Evolutionary conservation across 1,284 basidiomycete genomes (phyloP).

Genomic region (Caloboletus firmus): DNA sequence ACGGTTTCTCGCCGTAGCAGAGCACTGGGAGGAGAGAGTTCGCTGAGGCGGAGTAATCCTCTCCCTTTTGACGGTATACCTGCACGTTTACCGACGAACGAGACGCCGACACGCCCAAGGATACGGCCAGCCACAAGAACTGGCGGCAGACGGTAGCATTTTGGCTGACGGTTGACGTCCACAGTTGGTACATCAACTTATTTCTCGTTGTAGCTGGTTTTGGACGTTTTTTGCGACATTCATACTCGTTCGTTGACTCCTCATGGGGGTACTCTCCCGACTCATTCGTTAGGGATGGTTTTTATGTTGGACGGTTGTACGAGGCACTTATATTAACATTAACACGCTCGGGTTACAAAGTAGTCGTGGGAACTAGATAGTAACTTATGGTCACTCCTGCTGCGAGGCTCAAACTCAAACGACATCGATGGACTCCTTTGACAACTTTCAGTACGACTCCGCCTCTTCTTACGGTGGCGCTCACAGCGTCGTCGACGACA

Average conservation of each 20-base stretch:
- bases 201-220: slow-evolving; percentile 1
- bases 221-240: slow-evolving; percentile 15
- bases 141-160: slow-evolving; percentile 28
- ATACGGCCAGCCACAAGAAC: slow-evolving; percentile 34
- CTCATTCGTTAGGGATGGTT: slow-evolving; percentile 14
- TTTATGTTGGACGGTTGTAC: slow-evolving; percentile 16
- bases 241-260: slow-evolving; percentile 8
- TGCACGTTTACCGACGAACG: slow-evolving; percentile 44
- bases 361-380: slow-evolving; percentile 34
- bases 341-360: slow-evolving; percentile 15
- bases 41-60: slow-evolving; percentile 24
- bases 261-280: slow-evolving; percentile 8
- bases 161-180: not conserved
- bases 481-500: slow-evolving; percentile 77
- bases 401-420: slow-evolving; percentile 21
- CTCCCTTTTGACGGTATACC: slow-evolving; percentile 29
- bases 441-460: slow-evolving; percentile 83
- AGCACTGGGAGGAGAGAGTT: slow-evolving; percentile 17
- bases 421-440: slow-evolving; percentile 74
- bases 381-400: not conserved
- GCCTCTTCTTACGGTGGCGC: slow-evolving; percentile 75
- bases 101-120: slow-evolving; percentile 64
- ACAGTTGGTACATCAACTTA: not conserved
- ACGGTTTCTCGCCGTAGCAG: slow-evolving; percentile 17
- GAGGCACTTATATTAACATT: slow-evolving; percentile 4